Base-by-base conservation (phyloP, 2,329 filamentous ascomycete species). In the Neofusicoccum umdonicola region DNA sequence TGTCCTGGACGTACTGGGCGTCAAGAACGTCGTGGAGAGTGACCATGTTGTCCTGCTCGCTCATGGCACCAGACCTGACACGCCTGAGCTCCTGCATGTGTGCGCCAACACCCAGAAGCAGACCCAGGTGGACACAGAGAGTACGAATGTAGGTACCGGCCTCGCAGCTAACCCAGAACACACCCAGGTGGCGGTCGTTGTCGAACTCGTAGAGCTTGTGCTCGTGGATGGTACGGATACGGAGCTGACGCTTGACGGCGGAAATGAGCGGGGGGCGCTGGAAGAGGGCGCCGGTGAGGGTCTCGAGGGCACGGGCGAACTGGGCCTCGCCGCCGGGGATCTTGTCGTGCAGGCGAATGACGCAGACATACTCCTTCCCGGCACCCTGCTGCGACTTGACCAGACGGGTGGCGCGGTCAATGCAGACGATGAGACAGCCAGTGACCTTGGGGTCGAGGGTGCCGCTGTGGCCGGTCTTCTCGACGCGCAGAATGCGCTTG, bases 151-250 rank as follows among this genome's bases (percentile, higher is more conserved):
- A 99, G 69, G 95, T 99, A 78, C 95, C 95, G 65, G 93, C 95
- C 82, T 99, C 95, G 81, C 95, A 99, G 81, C 92, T 96, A 72
- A 98, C 95, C 94, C 95, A 98, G 87, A 99, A 99, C 64, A 98
- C 94, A 79, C 91, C 95, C 42, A 99, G 87, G 79, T 98, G 93
- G 73, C 95, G 89, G 75, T 98, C 94, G 77, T 99, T 98, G 84
- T 99, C 95, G 77, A 98, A 99, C 83, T 99, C 95, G 77, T 82
- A 84, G 63, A 98, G 85, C 83, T 96, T 96, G 87, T 90, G 96
- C 82, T 98, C 93, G 84, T 98, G 91, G 72, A 99, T 97, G 68
- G 94, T 97, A 81, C 95, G 89, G 80, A 99, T 96, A 86, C 95
- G 93, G 67, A 99, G 88, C 84, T 98, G 94, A 74, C 95, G 90